A percentile compares a stretch with the other conserved stretches of the same genome.
Evolutionary conservation across 108 stramenopile species (phyloP).

Genomic region (Seminavis robusta): DNA sequence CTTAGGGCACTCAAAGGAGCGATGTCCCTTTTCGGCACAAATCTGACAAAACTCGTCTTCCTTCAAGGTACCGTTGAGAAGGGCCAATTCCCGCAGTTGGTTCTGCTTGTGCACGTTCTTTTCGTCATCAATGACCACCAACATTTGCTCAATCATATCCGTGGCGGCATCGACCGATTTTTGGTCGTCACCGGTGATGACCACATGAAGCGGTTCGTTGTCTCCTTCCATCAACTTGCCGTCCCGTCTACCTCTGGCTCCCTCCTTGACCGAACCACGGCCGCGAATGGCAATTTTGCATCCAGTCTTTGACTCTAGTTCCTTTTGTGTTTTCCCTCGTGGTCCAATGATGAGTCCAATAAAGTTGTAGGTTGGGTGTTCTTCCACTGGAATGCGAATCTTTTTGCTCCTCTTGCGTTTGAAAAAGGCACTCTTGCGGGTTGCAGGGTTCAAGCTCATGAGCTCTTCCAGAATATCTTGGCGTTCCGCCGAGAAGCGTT

Average conservation of each 20-base stretch:
- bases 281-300: slow-evolving; percentile 99
- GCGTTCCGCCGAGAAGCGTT: slow-evolving; percentile 79
- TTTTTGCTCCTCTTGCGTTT: slow-evolving; percentile 73
- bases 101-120: slow-evolving; percentile 97
- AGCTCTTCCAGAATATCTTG: slow-evolving; percentile 84
- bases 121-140: slow-evolving; percentile 96
- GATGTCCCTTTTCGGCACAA: slow-evolving; percentile 97
- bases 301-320: slow-evolving; percentile 93
- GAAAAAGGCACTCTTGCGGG: slow-evolving; percentile 44
- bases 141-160: slow-evolving; percentile 89
- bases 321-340: slow-evolving; percentile 98
- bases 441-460: slow-evolving; percentile 71
- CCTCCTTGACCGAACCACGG: slow-evolving; percentile 94
- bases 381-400: slow-evolving; percentile 84
- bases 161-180: slow-evolving; percentile 84
- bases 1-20: slow-evolving; percentile 93
- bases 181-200: slow-evolving; percentile 92
- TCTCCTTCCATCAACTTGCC: slow-evolving; percentile 83
- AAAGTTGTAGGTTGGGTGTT: slow-evolving; percentile 94
- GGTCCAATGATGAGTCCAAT: slow-evolving; percentile 96
- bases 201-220: slow-evolving; percentile 95
- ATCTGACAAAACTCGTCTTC: slow-evolving; percentile 96
- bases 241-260: slow-evolving; percentile 82
- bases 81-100: slow-evolving; percentile 94
- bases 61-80: slow-evolving; percentile 98